Conservation (phyloP, 805 yeast species). For the Candida corydali region DNA sequence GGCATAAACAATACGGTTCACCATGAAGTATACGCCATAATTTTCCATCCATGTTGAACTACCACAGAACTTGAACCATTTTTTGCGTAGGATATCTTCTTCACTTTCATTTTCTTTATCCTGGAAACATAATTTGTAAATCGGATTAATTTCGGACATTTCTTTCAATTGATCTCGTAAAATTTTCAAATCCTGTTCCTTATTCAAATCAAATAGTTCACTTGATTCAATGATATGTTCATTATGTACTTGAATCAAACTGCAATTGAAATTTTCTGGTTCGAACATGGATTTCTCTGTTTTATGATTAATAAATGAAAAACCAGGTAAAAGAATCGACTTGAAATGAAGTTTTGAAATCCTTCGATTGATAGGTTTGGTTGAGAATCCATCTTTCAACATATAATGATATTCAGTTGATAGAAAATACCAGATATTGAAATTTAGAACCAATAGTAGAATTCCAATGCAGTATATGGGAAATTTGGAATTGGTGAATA, state of each 20-base stretch:
- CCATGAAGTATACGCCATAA: constrained; percentile 25
- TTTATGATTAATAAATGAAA: neutral
- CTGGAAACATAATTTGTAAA: constrained; percentile 10
- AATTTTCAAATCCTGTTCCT: constrained; percentile 7
- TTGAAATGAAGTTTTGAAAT: neutral
- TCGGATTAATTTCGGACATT: constrained; percentile 7
- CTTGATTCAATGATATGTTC: constrained; percentile 1
- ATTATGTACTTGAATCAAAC: constrained; percentile 4
- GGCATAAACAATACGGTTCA: constrained; percentile 23
- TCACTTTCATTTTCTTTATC: constrained; percentile 12
- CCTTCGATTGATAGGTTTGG: neutral
- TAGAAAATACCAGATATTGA: constrained; percentile 4
- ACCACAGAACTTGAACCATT: constrained; percentile 14
- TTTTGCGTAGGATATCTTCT: constrained; percentile 8
- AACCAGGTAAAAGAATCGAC: constrained; percentile 6
- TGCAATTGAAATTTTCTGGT: constrained; percentile 4
- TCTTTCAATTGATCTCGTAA: constrained; percentile 10
- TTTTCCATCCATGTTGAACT: constrained; percentile 24
- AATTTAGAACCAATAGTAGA: neutral
- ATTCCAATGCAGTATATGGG: neutral
- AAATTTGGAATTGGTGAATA: neutral
- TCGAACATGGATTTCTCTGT: neutral
- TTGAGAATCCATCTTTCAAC: no score
- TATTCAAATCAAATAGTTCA: constrained; percentile 1
- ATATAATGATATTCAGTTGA: neutral